Evolutionary conservation across 371 early-diverging fungal genomes (phyloP).

Genomic region (Antonospora locustae): DNA sequence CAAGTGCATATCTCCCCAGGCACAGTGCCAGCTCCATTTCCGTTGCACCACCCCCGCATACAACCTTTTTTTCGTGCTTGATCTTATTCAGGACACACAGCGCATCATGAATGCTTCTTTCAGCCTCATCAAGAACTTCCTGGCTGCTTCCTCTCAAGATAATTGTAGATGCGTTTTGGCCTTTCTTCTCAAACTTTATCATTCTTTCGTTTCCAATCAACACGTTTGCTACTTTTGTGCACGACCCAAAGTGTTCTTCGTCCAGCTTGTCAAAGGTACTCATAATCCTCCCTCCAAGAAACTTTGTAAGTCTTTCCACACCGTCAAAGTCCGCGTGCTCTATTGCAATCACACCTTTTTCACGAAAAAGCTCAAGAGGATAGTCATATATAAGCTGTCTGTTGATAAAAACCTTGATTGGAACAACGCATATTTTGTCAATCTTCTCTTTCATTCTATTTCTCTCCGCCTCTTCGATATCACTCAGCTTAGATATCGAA

Average conservation of each 20-base stretch:
- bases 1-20: constrained; percentile 74
- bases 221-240: constrained; percentile 83
- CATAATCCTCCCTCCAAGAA: constrained; percentile 75
- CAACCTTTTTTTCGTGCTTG: constrained; percentile 70
- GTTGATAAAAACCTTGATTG: constrained; percentile 68
- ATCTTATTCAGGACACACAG: constrained; percentile 85
- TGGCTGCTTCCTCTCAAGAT: constrained; percentile 87
- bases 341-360: constrained; percentile 79
- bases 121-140: constrained; percentile 94
- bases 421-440: constrained; percentile 66
- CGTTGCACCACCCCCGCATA: constrained; percentile 70
- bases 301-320: constrained; percentile 74
- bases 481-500: constrained; percentile 83
- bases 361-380: constrained; percentile 92
- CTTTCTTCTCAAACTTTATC: constrained; percentile 68
- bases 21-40: constrained; percentile 91
- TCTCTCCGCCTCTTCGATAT: constrained; percentile 90
- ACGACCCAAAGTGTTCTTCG: constrained; percentile 77
- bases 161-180: constrained; percentile 70
- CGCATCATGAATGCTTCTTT: constrained; percentile 93
- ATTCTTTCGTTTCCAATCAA: constrained; percentile 82
- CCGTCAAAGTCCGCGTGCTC: constrained; percentile 99
- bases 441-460: constrained; percentile 96
- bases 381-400: constrained; percentile 99
- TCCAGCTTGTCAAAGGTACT: constrained; percentile 77